Conservation (phyloP, 306 rosid species). For the Castanopsis chinensis region DNA sequence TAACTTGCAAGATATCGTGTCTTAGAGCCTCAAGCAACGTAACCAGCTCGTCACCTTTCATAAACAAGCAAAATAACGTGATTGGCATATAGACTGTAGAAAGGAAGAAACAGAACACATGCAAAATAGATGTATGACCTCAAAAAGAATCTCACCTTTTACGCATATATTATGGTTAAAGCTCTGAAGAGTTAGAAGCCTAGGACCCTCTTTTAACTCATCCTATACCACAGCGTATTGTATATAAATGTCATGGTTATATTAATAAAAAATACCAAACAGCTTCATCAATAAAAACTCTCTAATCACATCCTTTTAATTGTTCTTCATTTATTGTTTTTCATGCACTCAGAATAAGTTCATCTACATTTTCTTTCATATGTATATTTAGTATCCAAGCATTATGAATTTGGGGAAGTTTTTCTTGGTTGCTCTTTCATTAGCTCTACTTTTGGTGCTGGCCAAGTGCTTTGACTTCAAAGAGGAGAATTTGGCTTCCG, state of each 20-base stretch:
- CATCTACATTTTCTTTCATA: neutral
- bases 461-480: conserved; percentile 39
- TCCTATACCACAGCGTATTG: neutral
- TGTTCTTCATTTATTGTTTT: too few species aligned
- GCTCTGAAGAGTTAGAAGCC: conserved; percentile 4
- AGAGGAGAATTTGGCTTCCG: conserved; percentile 43
- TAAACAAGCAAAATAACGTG: conserved; percentile 3
- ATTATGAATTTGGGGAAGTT: conserved; percentile 17
- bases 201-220: neutral
- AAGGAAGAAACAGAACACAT: neutral
- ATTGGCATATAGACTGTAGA: conserved; percentile 3
- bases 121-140: neutral
- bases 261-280: neutral
- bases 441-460: conserved; percentile 26
- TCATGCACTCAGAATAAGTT: neutral
- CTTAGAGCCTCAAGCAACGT: neutral
- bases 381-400: neutral
- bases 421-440: conserved; percentile 15
- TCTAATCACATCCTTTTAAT: neutral
- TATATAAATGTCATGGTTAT: conserved; percentile 2
- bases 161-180: conserved; percentile 8
- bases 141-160: conserved; percentile 3
- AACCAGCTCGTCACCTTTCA: conserved; percentile 19
- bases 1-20: conserved; percentile 22
- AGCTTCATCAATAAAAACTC: neutral